Base-by-base conservation (phyloP, 176 grass and related monocot genomes). In the Oryza longistaminata region DNA sequence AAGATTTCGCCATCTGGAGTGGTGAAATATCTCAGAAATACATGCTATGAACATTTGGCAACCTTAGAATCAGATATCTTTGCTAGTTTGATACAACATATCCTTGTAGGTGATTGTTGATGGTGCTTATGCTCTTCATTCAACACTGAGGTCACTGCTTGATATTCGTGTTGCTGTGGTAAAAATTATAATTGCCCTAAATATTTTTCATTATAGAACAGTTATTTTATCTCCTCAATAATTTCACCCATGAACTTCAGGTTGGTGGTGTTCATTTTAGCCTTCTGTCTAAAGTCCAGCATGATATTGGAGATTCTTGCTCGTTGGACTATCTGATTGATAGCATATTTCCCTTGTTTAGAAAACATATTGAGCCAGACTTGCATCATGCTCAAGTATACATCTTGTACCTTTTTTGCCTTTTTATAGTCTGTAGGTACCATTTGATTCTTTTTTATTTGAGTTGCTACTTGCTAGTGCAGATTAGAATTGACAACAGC, bases 151-250 rank as follows among this genome's bases (percentile, higher is more conserved):
- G 78, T 98, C 96, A 75, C 82, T 98, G 58, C 88, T 95, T 77
- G 96, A 98, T 89, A 98, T 98, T 49, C 92, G 96, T 74, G 96
- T 98, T 86, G 96, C 96, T 78, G 96, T 98, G 91, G 96, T 98
- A 95, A 78, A 86, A 68, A 75, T 64, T 61, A 71, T 45, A 52
- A 17, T 46, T 75, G 53, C 44, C 64, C 78, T 46, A 45, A 82
- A 81, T 85, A 40, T 15, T 46, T 66, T 75, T 73, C 50, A 17
- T 70, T 88, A 26, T 11, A 88, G 53, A 71, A 46, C 29, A 69
- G 9, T 83, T 74, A 45, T 43, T 45, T 72, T 55, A 60, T 22
- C 21, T 83, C n/a, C 75, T 15, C 44, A 76, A 68, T 81, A 74
- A 88, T 33, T 74, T 84, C 85, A 39, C 8, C 5, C 82, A 70